Base-by-base conservation (phyloP, 2,329 filamentous ascomycete species). In the Pestalotiopsis sp. region DNA sequence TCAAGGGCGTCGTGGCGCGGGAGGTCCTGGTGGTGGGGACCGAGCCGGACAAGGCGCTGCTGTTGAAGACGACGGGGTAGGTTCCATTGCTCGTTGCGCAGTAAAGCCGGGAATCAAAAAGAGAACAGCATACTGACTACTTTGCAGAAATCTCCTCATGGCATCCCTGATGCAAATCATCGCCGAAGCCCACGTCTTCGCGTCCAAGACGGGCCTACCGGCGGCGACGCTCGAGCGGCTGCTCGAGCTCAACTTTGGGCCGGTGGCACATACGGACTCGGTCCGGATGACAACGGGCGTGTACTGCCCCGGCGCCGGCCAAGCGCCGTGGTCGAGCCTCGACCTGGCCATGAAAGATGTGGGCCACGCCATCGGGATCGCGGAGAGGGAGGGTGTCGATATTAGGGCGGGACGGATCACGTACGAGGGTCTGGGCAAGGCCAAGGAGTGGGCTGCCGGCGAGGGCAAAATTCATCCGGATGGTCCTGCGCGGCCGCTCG, bases 281-380 rank as follows among this genome's bases (percentile, higher is more conserved):
- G 74, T 76, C 49, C 71, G 81, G 0, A 73, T 83, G 27, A 82
- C 80, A 0, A 78, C 77, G 0, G 81, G 81, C 3, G 79, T 80
- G 9, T 83, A 82, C 64, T 75, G 79, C 70, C 81, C 81, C 1
- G 73, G 72, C 0, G 67, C 65, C 5, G 80, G 73, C 0, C 73
- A 80, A 31, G 72, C 77, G 36, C 85, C 85, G 2, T 83, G 79
- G 79, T 87, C 84, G 0, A 84, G 84, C 49, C 68, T 88, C 3
- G 80, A 82, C 25, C 75, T 88, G 3, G 86, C 84, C 0, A 78
- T 87, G 7, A 87, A 88, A 68, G 86, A 88, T 71, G 85, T 87
- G 0, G 80, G 82, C 0, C 83, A 86, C 71, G 85, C 84, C 0
- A 79, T 87, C 13, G 75, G 75, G 5, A 79, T 81, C 36, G 86